These are phyloP conservation scores for Penicillium polonicum DNA, from an alignment of 2,329 filamentous ascomycete species.

Conservation along the genomic window DNA sequence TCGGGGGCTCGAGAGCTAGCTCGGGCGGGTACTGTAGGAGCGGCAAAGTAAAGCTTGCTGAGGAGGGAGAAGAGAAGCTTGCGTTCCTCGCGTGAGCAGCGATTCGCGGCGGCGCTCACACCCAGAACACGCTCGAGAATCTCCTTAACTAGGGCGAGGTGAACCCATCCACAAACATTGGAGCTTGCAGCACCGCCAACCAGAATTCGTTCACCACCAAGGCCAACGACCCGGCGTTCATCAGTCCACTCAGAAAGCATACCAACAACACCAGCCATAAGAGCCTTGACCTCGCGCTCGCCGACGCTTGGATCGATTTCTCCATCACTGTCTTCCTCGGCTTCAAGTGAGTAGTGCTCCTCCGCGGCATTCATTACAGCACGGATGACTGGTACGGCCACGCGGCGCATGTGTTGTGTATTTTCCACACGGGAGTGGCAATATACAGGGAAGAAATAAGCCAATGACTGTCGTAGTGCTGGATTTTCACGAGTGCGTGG, in stretches of 20 bases:
- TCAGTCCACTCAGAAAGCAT: conserved; percentile 91
- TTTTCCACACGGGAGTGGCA: conserved; percentile 82
- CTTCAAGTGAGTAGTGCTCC: conserved; percentile 68
- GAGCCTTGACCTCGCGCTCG: conserved; percentile 50
- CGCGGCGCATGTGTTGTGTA: conserved; percentile 73
- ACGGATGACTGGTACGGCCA: conserved; percentile 73
- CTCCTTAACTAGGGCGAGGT: conserved; percentile 73
- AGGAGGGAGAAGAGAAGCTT: conserved; percentile 76
- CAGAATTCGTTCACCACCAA: conserved; percentile 51
- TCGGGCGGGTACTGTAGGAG: conserved; percentile 54
- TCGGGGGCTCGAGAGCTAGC: conserved; percentile 46
- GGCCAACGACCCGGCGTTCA: conserved; percentile 70
- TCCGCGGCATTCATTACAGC: conserved; percentile 61
- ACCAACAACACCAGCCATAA: conserved; percentile 75
- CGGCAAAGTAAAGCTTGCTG: conserved; percentile 76
- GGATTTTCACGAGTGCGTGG: conserved; percentile 78
- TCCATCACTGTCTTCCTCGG: conserved; percentile 70
- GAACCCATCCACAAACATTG: conserved; percentile 68
- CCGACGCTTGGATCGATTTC: conserved; percentile 78
- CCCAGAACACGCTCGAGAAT: conserved; percentile 72
- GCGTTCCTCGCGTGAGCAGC: conserved; percentile 68
- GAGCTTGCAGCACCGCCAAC: conserved; percentile 54
- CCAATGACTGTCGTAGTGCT: conserved; percentile 78
- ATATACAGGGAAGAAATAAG: conserved; percentile 93
- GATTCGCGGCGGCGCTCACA: conserved; percentile 34